Base-by-base conservation (phyloP, 2,329 filamentous ascomycete genomes). In the Botrytis hyacinthi region DNA sequence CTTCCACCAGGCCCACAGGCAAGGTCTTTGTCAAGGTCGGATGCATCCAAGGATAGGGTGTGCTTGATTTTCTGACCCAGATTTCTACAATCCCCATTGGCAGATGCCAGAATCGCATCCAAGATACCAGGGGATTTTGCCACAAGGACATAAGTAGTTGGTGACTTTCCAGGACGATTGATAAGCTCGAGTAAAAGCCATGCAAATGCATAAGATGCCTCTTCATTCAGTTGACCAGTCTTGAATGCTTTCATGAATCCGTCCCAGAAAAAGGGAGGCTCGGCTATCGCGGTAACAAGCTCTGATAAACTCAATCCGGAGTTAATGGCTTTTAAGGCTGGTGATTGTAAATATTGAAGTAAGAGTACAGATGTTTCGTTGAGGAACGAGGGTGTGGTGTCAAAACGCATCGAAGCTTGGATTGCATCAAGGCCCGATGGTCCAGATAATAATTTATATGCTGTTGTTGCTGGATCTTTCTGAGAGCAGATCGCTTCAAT, bases 1-100 rank as follows among this genome's bases (percentile, higher is more conserved):
- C 92, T 86, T 0, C 91, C 91, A 0, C 92, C 92, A 0, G 91
- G 86, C 1, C 61, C 68, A 6, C 62, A 59, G 9, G 76, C 75
- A 10, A 10, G 26, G 29, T 72, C 44, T 26, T 18, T 48, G 48
- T 69, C 63, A 9, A 72, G 62, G 65, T 77, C 72, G 20, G 78
- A 77, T 8, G 61, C 4, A 61, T 73, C 57, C 2, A 65, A 81
- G 74, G 44, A 74, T 1, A 85, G 72, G 20, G 81, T 73, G 66
- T 85, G 80, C 60, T 84, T 80, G 73, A 87, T 84, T 72, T 83
- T 85, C 22, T 85, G 80, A 4, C 81, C 84, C 2, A 82, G 44
- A 9, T 73, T 81, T 10, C 84, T 82, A 72, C 79, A 75, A 46
- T 76, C 61, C 22, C 75, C 74, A 62, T 78, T 67, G 22, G 75